Percentiles rank a stretch among this genome's conserved stretches.
These are phyloP conservation scores for Schwanniomyces polymorphus DNA, from an alignment of 805 yeast species.

Conservation along the genomic window DNA sequence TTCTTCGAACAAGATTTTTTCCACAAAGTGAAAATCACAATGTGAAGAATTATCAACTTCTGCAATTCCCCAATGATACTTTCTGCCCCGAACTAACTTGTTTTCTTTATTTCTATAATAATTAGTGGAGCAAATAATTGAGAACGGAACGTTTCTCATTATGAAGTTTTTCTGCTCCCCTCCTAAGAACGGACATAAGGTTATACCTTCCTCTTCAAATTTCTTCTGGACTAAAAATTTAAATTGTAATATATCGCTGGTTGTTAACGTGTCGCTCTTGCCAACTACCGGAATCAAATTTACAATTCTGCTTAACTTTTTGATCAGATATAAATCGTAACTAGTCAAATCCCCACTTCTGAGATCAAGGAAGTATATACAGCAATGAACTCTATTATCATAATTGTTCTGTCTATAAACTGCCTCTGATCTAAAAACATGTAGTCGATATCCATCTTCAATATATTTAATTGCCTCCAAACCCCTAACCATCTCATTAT, in stretches of 20 bases:
- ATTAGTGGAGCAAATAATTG: conserved; percentile 68
- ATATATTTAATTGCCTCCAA: conserved; percentile 51
- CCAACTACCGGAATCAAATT: conserved; percentile 41
- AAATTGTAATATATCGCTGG: conserved; percentile 22
- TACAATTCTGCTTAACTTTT: conserved; percentile 28
- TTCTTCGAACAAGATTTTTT: conserved; percentile 63
- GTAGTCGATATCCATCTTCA: conserved; percentile 72
- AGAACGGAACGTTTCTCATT: conserved; percentile 58
- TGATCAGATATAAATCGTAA: conserved; percentile 37
- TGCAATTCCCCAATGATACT: conserved; percentile 82
- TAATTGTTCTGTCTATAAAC: conserved; percentile 24
- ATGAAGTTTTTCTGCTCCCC: conserved; percentile 29
- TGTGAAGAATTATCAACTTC: conserved; percentile 77
- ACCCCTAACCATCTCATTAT: neutral
- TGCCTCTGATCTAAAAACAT: conserved; percentile 68
- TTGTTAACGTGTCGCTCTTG: conserved; percentile 34
- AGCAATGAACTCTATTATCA: conserved; percentile 80
- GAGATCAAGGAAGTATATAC: conserved; percentile 80
- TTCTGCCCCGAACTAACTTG: conserved; percentile 64
- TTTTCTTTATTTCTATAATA: conserved; percentile 22
- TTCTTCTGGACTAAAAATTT: conserved; percentile 23
- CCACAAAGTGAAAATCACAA: conserved; percentile 72
- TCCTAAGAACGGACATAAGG: conserved; percentile 30
- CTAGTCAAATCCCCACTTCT: conserved; percentile 50
- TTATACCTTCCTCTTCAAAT: conserved; percentile 23